These are phyloP conservation scores for Arbutus unedo DNA, from an alignment of 148 eudicot species.

Conservation along the genomic window DNA sequence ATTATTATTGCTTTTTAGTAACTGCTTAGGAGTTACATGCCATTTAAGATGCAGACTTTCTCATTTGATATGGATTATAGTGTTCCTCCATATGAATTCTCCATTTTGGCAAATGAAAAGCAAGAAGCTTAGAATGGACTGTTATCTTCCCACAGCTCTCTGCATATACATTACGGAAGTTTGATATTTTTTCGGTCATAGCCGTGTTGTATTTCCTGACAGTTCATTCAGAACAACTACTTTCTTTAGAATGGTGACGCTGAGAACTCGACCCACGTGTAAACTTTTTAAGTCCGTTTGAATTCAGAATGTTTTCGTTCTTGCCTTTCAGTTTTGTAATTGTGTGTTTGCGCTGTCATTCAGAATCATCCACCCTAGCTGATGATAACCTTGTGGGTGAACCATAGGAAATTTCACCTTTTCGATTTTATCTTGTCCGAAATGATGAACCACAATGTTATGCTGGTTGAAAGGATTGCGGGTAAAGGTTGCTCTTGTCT, in stretches of 20 bases:
- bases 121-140: not conserved
- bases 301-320: not conserved
- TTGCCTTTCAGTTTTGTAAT: not conserved
- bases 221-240: not conserved
- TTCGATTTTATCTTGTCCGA: not conserved
- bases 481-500: not conserved
- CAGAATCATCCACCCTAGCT: not conserved
- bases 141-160: not conserved
- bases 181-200: not conserved
- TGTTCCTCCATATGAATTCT: not conserved
- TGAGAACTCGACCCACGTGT: not conserved
- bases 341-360: not conserved
- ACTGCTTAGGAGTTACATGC: not conserved
- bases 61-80: not conserved
- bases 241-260: not conserved
- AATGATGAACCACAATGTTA: not conserved
- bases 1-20: not conserved
- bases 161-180: not conserved
- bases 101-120: not conserved
- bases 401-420: not conserved
- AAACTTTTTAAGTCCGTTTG: not conserved
- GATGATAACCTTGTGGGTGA: not conserved
- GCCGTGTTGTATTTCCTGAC: not conserved
- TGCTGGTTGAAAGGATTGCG: not conserved
- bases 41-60: slow-evolving; percentile 5